A percentile compares a stretch with the other conserved stretches of the same genome.
These are phyloP conservation scores for Epichloe coenophiala DNA, from an alignment of 2,329 filamentous ascomycete genomes.

Conservation along the genomic window DNA sequence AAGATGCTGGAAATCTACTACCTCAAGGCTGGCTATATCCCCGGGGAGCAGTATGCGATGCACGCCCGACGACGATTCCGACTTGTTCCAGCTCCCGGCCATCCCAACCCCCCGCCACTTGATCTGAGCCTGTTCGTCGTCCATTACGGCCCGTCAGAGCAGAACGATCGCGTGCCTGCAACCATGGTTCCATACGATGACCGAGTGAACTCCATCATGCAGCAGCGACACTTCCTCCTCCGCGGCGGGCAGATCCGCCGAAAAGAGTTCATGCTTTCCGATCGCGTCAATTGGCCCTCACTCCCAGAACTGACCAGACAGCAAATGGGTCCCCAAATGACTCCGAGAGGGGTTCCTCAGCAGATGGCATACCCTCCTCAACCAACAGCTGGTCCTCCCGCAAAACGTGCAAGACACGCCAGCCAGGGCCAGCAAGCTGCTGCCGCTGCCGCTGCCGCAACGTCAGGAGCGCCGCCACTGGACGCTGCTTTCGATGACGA, in stretches of 20 bases:
- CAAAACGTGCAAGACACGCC: slow-evolving; percentile 40
- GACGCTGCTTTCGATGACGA: slow-evolving; percentile 61
- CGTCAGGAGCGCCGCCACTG: slow-evolving; percentile 23
- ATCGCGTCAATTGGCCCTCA: slow-evolving; percentile 79
- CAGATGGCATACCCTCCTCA: slow-evolving; percentile 50
- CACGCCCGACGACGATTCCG: slow-evolving; percentile 81
- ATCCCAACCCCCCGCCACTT: slow-evolving; percentile 53
- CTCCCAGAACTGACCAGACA: slow-evolving; percentile 46
- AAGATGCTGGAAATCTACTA: slow-evolving; percentile 82
- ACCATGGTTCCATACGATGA: slow-evolving; percentile 51
- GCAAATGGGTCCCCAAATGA: slow-evolving; percentile 35
- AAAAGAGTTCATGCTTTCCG: slow-evolving; percentile 90
- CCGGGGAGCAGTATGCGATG: slow-evolving; percentile 58
- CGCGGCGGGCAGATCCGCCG: slow-evolving; percentile 68
- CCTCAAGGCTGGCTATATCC: slow-evolving; percentile 68
- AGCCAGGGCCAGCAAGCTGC: slow-evolving; percentile 24
- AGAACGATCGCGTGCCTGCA: slow-evolving; percentile 57
- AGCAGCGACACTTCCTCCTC: slow-evolving; percentile 51
- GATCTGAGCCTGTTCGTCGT: slow-evolving; percentile 83
- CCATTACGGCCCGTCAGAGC: slow-evolving; percentile 72
- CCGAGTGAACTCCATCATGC: slow-evolving; percentile 46
- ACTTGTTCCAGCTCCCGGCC: slow-evolving; percentile 58
- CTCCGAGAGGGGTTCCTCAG: slow-evolving; percentile 38
- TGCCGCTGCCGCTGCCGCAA: slow-evolving; percentile 12
- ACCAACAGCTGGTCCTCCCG: slow-evolving; percentile 33